Conservation (phyloP, 495 filamentous ascomycete genomes). For the Aspergillus nanangensis region DNA sequence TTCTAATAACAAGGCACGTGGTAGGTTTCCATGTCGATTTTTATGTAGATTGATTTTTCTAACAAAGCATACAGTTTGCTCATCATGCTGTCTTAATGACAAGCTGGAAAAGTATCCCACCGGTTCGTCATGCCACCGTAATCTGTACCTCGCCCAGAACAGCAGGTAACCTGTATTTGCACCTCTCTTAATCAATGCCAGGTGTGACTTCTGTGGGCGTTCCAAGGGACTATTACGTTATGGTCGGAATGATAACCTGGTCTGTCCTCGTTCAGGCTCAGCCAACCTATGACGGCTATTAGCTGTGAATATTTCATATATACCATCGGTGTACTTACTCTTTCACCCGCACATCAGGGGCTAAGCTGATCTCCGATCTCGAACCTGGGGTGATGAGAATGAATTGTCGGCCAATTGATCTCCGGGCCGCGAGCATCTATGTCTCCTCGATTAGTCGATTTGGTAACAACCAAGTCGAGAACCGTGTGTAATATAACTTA, state of each 20-base stretch:
- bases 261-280: constrained; percentile 55
- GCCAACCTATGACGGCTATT: constrained; percentile 41
- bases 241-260: constrained; percentile 27
- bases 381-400: constrained; percentile 95
- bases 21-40: too few relatives aligned
- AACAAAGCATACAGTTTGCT: too few relatives aligned
- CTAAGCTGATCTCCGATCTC: constrained; percentile 63
- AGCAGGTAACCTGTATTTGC: too few relatives aligned
- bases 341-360: constrained; percentile 79
- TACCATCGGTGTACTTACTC: constrained; percentile 49
- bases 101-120: too few relatives aligned
- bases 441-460: constrained; percentile 11
- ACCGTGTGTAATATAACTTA: constrained; percentile 33
- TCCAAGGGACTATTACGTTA: too few relatives aligned
- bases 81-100: too few relatives aligned
- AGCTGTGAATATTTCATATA: constrained; percentile 10
- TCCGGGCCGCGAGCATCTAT: constrained; percentile 75
- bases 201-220: too few relatives aligned
- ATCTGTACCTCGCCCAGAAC: too few relatives aligned
- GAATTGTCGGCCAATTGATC: constrained; percentile 85
- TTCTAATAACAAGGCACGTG: too few relatives aligned
- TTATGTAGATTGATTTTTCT: too few relatives aligned
- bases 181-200: too few relatives aligned
- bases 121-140: too few relatives aligned
- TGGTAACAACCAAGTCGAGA: not conserved